Base-by-base conservation (phyloP, 805 yeast species). In the Kockiozyma suomiensis region DNA sequence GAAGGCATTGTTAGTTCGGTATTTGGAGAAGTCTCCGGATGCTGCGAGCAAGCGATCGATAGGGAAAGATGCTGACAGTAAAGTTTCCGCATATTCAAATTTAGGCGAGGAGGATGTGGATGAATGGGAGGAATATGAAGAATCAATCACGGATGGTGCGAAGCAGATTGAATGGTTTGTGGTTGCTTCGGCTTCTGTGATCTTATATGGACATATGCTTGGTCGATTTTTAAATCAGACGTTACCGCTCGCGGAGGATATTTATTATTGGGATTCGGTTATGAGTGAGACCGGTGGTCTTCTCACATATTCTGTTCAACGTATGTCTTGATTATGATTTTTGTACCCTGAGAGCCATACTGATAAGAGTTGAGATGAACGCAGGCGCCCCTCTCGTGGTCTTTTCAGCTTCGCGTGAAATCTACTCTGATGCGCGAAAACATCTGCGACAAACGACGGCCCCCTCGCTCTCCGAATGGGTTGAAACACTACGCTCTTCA, bases 181-280 rank as follows among this genome's bases (percentile, higher is more conserved):
- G 0, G 49, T 70, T 3, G 66, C 70, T n/a, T 73, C 77, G 54
- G 70, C 75, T 0, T 54, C 76, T 2, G 52, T 76, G 3, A 67
- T 70, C 0, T 50, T 76, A 4, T 77, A 77, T 58, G 78, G 77
- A 19, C 68, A 70, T 19, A 55, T 73, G 5, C 64, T 76, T 19
- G 70, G 76, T 30, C 62, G 70, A 1, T 65, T 82, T 28, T 67
- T 82, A 40, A 66, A 68, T 5, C 70, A 73, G 15, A 81, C 85
- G 1, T 62, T 80, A 3, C 79, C 81, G 7, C 64, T 81, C 13
- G 60, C 72, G 23, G 77, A 76, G 42, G 81, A 79, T 62, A 64
- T 81, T n/a, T 71, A 71, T 33, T 83, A 82, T 67, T 83, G 80
- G 76, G 81, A 81, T 28, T 52, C 70, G 1, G 68, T 77, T 0